Base-by-base conservation (phyloP, 768 basidiomycete genomes). In the Boletus edulis region DNA sequence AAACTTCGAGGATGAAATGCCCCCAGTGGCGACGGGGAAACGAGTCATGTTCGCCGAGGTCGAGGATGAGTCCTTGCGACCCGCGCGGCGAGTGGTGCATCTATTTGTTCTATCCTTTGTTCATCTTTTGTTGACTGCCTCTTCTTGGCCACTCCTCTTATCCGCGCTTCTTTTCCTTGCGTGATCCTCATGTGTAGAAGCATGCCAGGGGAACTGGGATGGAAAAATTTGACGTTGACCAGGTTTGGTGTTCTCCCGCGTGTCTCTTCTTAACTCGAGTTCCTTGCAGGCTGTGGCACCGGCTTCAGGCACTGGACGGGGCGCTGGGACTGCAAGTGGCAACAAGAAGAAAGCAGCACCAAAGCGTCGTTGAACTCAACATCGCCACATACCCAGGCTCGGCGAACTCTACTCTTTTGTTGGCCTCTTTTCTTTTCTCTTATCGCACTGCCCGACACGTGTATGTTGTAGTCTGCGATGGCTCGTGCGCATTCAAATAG, bases 71-170 rank as follows among this genome's bases (percentile, higher is more conserved):
- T 39, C 58, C 14, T 51, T 48, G 48, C 66, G 69, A 18, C 71
- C 71, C 18, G 41, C 61, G 40, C 67, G 69, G 49, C 63, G 69
- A 53, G 55, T 48, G 61, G 69, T 71, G 45, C 57, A 55, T 53
- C 43, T 32, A 3, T 51, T 47, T 17, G 15, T 10, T 47, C 34
- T 27, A n/a, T 49, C 35, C 10, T 27, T 27, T 27, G 17, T 49
- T 18, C 40, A 3, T 49, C 51, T 35, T 31, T 20, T 49, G 24
- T 49, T 56, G 40, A 49, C 42, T 24, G 13, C 8, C 18, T 14
- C 27, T 48, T 20, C 42, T 55, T 8, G 22, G 41, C 35, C 35
- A 20, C n/a, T 39, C 13, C n/a, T 10, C 29, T 52, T 46, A 27
- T 38, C 7, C 13, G 35, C 18, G 18, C 48, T 13, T 43, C 35